Base-by-base conservation (phyloP, 2,329 filamentous ascomycete species). In the Parastagonospora nodorum region DNA sequence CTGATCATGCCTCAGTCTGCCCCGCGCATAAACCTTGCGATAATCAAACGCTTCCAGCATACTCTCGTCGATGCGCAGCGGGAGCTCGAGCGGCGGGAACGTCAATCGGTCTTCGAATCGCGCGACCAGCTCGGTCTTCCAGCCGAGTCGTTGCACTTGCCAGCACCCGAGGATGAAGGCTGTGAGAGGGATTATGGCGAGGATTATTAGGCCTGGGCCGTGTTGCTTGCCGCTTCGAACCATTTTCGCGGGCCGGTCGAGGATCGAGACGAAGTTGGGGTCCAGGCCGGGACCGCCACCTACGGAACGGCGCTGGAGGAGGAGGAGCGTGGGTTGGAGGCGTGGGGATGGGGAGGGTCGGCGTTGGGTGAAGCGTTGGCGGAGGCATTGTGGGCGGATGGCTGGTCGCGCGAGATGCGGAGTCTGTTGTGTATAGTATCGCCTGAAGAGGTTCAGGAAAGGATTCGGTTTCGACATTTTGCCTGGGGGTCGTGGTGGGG, bases 91-190 rank as follows among this genome's bases (percentile, higher is more conserved):
- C 0, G 94, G 94, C 14, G 88, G 83, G 49, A 89, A 89, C 35
- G 96, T 83, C 31, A 99, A 83, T 5, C 93, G 89, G 78, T 99
- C 92, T 77, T 97, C 94, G 74, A 90, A 91, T 63, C 88, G 90
- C 52, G 93, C 91, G 54, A 99, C 87, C 10, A 99, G 81, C 39
- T 96, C 89, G 4, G 91, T 92, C 74, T 99, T 99, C 92, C 93
- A 96, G 51, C 87, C 85, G 1, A 99, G 84, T 9, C 94, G 88
- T 73, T 96, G 86, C 46, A 99, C 89, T 73, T 99, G 94, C 94
- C 94, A 99, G 57, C 90, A 90, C 28, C 94, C 94, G 12, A 99
- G 86, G 47, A 81, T 79, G 74, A 99, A 96, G 9, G 94, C 91
- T 1, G 92, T 97, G 53, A 96, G 76, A 42, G 94, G 94, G 66